phyloP scores from a whole-genome alignment of 768 basidiomycete genomes.

The Rhodotorula kratochvilovae region DNA sequence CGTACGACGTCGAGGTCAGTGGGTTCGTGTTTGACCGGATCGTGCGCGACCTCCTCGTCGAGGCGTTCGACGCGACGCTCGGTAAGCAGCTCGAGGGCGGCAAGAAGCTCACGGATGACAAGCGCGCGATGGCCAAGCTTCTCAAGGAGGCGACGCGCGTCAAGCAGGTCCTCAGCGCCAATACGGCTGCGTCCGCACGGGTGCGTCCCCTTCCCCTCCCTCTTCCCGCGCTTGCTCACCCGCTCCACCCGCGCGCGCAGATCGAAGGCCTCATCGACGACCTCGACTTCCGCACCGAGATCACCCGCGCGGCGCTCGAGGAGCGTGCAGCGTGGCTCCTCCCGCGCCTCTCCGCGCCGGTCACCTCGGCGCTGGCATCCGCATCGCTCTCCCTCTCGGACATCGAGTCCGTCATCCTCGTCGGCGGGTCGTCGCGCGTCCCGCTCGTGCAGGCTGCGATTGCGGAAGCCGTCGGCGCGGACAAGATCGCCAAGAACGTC shows the following conservation, averaged over 20 bases:
- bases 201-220: slow-evolving; percentile 51
- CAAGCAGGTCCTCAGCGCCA: slow-evolving; percentile 89
- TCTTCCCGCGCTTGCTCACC: slow-evolving; percentile 3
- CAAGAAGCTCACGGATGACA: slow-evolving; percentile 56
- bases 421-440: slow-evolving; percentile 80
- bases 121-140: slow-evolving; percentile 80
- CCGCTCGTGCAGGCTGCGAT: slow-evolving; percentile 88
- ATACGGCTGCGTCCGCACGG: slow-evolving; percentile 67
- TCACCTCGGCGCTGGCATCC: slow-evolving; percentile 64
- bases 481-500: slow-evolving; percentile 86
- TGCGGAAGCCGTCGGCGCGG: slow-evolving; percentile 70
- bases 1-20: slow-evolving; percentile 68
- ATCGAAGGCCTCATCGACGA: slow-evolving; percentile 87
- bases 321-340: slow-evolving; percentile 61
- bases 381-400: slow-evolving; percentile 69
- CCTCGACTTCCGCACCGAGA: slow-evolving; percentile 76
- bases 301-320: slow-evolving; percentile 78
- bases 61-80: slow-evolving; percentile 69
- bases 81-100: slow-evolving; percentile 47
- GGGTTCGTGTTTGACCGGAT: slow-evolving; percentile 82
- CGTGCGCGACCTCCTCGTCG: slow-evolving; percentile 71
- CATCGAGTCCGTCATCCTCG: slow-evolving; percentile 82
- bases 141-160: slow-evolving; percentile 90
- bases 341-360: slow-evolving; percentile 62
- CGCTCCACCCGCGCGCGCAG: slow-evolving; percentile 46